These are phyloP conservation scores for Pneumocystis jirovecii DNA, from an alignment of 1,139 yeast genomes.

Conservation along the genomic window DNA sequence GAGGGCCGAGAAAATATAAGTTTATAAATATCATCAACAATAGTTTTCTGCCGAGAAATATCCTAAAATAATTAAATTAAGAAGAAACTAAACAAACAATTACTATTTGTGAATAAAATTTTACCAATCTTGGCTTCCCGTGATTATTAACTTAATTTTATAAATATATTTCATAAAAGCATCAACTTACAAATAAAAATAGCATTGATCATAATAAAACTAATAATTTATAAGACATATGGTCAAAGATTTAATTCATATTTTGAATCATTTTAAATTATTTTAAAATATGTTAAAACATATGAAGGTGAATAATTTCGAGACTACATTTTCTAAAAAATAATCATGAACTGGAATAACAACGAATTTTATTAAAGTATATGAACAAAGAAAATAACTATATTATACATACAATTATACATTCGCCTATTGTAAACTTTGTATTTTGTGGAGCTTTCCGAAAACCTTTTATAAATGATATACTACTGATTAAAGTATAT, in stretches of 20 bases:
- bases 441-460: not conserved
- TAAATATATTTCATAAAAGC: constrained; percentile 18
- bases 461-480: not conserved
- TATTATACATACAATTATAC: not conserved
- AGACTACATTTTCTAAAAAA: not conserved
- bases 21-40: constrained; percentile 61
- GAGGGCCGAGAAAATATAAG: constrained; percentile 52
- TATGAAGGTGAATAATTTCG: not conserved
- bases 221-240: not conserved
- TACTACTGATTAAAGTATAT: not conserved
- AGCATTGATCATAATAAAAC: constrained; percentile 58
- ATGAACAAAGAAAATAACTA: not conserved
- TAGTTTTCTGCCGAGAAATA: constrained; percentile 53
- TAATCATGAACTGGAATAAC: not conserved
- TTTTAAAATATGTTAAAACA: too few species aligned
- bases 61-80: constrained; percentile 24
- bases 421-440: not conserved
- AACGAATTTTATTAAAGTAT: not conserved
- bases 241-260: not conserved
- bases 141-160: constrained; percentile 53
- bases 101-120: constrained; percentile 75
- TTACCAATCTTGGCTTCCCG: constrained; percentile 82
- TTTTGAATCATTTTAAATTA: not conserved
- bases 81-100: not conserved
- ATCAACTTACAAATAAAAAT: constrained; percentile 63